Evolutionary conservation across 345 rosid genomes (phyloP), one percentile per base, ranked within the genome.

Genomic region (Diplotaxis tenuifolia): DNA sequence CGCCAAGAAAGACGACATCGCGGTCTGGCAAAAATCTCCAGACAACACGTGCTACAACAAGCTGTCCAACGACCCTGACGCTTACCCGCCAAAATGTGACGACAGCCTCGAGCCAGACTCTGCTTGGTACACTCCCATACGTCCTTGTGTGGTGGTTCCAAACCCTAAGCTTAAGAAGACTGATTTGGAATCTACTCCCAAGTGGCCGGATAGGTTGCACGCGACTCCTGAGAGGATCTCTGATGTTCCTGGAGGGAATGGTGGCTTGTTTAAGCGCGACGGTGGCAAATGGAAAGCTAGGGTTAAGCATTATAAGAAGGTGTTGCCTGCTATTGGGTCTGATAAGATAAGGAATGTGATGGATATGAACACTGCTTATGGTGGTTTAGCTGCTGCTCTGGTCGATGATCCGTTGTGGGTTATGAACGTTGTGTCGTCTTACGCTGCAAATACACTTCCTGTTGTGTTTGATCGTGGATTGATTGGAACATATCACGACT

Each of bases 321-420:
- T 95, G n/a, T 88, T 95, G 12, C 84, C 96, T 7, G 91, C 87
- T 4, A n/a, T 95, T 63, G 99, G 99, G 47, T 82, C 97, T 3
- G 84, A 92, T 53, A 85, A 85, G 80, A 88, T 95, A 31, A 71
- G 99, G 74, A 95, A 95, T 79, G 96, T 90, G 61, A 95, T 95
- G 97, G 99, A 95, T 77, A 95, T 95, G 99, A 95, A 90, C 78
- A 92, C 99, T n/a, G 79, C 82, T 56, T 95, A 88, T 25, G 99
- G 99, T 73, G 97, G 99, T 68, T 84, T 95, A 9, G 94, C 99
- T 54, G 91, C 97, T 9, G 82, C 96, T 49, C 18, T 88, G 62
- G 65, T 88, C 57, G 88, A 88, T 54, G 89, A 86, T 80, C 97
- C 99, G 12, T 29, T 85, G 65, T 95, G 99, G 99, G 92, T 90